Base-by-base conservation (phyloP, 169 alveolate genomes). In the Sarcocystis neurona region DNA sequence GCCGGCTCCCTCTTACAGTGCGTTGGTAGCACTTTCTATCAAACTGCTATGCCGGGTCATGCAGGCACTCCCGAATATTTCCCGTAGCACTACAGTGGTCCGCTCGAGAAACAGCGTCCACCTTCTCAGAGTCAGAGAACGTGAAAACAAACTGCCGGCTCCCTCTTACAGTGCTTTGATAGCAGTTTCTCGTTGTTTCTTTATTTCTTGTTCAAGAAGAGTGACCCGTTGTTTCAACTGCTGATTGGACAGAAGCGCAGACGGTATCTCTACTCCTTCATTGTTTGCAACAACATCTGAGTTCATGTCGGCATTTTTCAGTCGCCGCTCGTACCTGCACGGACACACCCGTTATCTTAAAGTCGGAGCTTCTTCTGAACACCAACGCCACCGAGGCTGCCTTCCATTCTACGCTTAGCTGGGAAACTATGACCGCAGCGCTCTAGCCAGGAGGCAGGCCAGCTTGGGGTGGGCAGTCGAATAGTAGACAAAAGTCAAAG, bases 271-370 rank as follows among this genome's bases (percentile, higher is more conserved):
- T 56, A 48, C 27, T 46, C 48, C 72, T 46, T 44, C 68, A 5
- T 4, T 43, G 23, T 50, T 78, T 6, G 63, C 85, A 37, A 30
- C 47, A 15, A 47, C 30, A 41, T 30, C 85, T 8, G 85, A 46
- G 47, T 78, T 44, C 32, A 27, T 44, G 66, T 50, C 70, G 12
- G 27, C 43, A 15, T 27, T 78, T 6, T 47, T 30, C 5, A 78
- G 70, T 47, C n/a, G 63, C 2, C 44, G n/a, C n/a, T 78, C 85
- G 63, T 78, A 78, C 85, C 85, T 78, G 70, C 12, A 30, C 0
- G 37, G 37, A 53, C 23, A 23, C 30, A 53, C 66, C 12, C 30
- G 12, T 53, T 53, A 53, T 12, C 66, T 53, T 15, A 23, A 15
- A 12, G 23, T 23, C 66, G 66, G 23, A 12, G 12, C 30, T 53